Conservation (phyloP, 441 rosid genomes). For the Gossypium trilobum region DNA sequence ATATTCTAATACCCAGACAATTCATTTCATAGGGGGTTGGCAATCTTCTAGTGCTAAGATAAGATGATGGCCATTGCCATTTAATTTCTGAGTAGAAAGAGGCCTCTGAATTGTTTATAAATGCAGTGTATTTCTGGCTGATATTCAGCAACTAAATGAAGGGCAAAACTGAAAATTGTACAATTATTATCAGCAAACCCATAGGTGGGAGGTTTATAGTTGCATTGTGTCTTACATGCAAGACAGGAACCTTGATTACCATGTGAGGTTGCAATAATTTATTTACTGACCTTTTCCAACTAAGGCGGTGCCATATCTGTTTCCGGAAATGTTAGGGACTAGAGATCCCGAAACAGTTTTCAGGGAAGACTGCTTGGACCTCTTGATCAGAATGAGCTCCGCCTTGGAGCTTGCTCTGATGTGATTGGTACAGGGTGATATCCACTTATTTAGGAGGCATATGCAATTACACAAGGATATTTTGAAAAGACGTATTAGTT, state of each 20-base stretch:
- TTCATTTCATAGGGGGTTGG: not conserved
- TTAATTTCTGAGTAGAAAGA: not conserved
- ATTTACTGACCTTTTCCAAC: not conserved
- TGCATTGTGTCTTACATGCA: not conserved
- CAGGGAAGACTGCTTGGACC: not conserved
- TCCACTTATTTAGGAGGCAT: not conserved
- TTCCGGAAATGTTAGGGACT: not conserved
- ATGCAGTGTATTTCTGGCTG: not conserved
- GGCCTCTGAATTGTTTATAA: constrained; percentile 8
- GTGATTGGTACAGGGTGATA: not conserved
- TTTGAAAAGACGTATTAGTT: not conserved
- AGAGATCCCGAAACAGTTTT: not conserved
- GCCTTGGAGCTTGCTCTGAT: constrained; percentile 9
- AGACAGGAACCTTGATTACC: not conserved
- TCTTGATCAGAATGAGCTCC: not conserved
- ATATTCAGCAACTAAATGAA: not conserved
- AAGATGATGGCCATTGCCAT: not conserved
- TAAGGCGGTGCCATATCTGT: not conserved
- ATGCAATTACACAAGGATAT: not conserved
- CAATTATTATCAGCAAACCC: not conserved
- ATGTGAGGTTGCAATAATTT: not conserved
- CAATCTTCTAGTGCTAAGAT: not conserved
- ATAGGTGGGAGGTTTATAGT: not conserved
- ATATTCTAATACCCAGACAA: not conserved
- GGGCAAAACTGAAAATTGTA: not conserved